phyloP scores from a whole-genome alignment of 2,329 filamentous ascomycete species.

The Bipolaris oryzae region DNA sequence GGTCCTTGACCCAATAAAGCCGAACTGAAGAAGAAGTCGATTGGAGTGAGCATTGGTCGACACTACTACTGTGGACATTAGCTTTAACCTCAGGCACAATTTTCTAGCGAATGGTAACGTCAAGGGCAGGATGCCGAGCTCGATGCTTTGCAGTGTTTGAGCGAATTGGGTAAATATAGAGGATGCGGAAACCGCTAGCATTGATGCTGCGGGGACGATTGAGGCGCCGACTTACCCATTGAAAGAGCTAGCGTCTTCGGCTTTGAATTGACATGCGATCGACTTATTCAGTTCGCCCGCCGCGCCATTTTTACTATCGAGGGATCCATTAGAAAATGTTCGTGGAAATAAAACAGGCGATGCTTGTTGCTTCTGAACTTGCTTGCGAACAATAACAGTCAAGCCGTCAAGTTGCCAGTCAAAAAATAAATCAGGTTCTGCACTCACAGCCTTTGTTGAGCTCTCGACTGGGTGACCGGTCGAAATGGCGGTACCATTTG shows the following conservation, averaged over 20 bases:
- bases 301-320: slow-evolving; percentile 58
- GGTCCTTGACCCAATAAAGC: slow-evolving; percentile 60
- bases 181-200: not conserved
- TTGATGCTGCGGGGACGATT: not conserved
- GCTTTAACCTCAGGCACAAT: slow-evolving; percentile 1
- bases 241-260: slow-evolving; percentile 43
- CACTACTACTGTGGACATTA: slow-evolving; percentile 29
- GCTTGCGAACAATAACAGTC: slow-evolving; percentile 59
- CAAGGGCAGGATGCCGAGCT: not conserved
- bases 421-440: slow-evolving; percentile 55
- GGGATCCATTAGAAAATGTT: slow-evolving; percentile 62
- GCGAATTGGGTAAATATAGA: not conserved
- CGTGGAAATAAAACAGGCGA: slow-evolving; percentile 43
- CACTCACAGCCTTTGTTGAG: slow-evolving; percentile 42
- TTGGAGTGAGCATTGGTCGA: slow-evolving; percentile 25
- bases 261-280: slow-evolving; percentile 45
- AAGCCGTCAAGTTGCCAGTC: slow-evolving; percentile 60
- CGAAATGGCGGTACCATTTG: slow-evolving; percentile 26
- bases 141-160: not conserved
- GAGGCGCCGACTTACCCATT: slow-evolving; percentile 33
- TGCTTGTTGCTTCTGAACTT: slow-evolving; percentile 41
- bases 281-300: slow-evolving; percentile 55
- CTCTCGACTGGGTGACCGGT: slow-evolving; percentile 38
- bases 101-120: not conserved
- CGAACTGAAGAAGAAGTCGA: slow-evolving; percentile 29